Percentiles rank a stretch among this genome's conserved stretches.
phyloP scores from a whole-genome alignment of 345 rosid species.

The Chamaenerion angustifolium region DNA sequence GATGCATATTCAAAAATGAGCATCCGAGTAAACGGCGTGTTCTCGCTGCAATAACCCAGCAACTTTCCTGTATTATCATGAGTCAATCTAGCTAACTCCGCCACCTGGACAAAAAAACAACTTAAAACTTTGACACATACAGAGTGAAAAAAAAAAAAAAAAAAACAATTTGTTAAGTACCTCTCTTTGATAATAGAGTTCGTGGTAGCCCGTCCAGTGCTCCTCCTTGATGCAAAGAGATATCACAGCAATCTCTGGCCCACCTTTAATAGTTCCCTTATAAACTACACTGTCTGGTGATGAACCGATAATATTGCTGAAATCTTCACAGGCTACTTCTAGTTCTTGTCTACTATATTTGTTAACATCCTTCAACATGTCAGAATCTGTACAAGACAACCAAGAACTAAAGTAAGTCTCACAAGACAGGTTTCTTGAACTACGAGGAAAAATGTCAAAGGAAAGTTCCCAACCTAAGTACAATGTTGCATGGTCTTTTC shows the following conservation, averaged over 20 bases:
- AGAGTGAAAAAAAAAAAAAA: no score
- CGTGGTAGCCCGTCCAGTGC: constrained; percentile 84
- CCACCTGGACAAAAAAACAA: constrained; percentile 47
- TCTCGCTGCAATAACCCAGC: constrained; percentile 83
- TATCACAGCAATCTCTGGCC: constrained; percentile 93
- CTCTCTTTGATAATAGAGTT: constrained; percentile 93
- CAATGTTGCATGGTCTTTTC: constrained; percentile 56
- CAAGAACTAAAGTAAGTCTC: neutral
- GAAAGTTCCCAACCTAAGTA: constrained; percentile 48
- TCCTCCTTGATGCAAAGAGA: constrained; percentile 81
- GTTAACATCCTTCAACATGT: constrained; percentile 59
- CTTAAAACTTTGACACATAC: no score
- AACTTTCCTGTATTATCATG: constrained; percentile 70
- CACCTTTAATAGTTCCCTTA: constrained; percentile 82
- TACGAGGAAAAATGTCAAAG: neutral
- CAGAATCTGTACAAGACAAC: constrained; percentile 44
- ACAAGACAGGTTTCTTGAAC: neutral
- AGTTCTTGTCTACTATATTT: constrained; percentile 87
- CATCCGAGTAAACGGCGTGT: constrained; percentile 78
- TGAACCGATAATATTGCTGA: constrained; percentile 91
- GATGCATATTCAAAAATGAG: constrained; percentile 91
- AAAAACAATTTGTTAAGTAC: constrained; percentile 11
- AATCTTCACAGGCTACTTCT: constrained; percentile 98
- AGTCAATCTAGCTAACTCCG: constrained; percentile 83
- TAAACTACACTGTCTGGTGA: constrained; percentile 86